These are phyloP conservation scores for Xylariaceae sp. DNA, from an alignment of 2,329 filamentous ascomycete genomes.

Conservation along the genomic window DNA sequence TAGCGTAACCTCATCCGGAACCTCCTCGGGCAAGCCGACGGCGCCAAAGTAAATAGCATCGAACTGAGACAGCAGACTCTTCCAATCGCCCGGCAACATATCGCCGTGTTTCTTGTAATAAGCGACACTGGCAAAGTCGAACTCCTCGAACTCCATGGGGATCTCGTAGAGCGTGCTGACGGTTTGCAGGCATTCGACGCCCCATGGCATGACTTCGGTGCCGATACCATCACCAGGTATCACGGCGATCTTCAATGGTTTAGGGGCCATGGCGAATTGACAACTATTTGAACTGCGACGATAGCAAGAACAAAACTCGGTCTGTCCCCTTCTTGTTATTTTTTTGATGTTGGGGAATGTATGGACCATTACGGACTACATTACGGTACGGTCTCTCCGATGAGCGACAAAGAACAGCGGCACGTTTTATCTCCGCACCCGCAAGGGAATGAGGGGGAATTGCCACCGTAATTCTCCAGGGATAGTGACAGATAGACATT, in stretches of 20 bases:
- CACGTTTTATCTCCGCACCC: too few species aligned
- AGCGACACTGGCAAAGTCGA: constrained; percentile 60
- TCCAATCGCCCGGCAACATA: constrained; percentile 41
- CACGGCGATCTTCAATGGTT: constrained; percentile 45
- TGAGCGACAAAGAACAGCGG: too few species aligned
- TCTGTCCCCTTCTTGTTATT: too few species aligned
- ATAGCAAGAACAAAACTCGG: too few species aligned
- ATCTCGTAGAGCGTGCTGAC: constrained; percentile 43
- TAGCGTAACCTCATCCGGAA: constrained; percentile 62
- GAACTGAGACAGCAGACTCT: constrained; percentile 50
- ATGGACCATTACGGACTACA: too few species aligned
- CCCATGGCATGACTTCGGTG: constrained; percentile 59
- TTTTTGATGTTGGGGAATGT: too few species aligned
- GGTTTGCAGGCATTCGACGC: constrained; percentile 54
- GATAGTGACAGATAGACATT: too few species aligned
- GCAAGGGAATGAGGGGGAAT: too few species aligned
- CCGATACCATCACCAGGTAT: constrained; percentile 68
- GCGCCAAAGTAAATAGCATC: constrained; percentile 65
- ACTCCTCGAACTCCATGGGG: constrained; percentile 54
- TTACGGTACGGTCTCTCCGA: too few species aligned
- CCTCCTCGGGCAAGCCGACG: constrained; percentile 49
- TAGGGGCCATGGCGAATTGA: background rate
- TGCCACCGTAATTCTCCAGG: too few species aligned
- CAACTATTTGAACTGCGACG: background rate
- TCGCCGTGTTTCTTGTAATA: constrained; percentile 46